Percentiles rank a stretch among this genome's conserved stretches.
Conservation (phyloP, 768 basidiomycete genomes). For the Crepidotus variabilis region DNA sequence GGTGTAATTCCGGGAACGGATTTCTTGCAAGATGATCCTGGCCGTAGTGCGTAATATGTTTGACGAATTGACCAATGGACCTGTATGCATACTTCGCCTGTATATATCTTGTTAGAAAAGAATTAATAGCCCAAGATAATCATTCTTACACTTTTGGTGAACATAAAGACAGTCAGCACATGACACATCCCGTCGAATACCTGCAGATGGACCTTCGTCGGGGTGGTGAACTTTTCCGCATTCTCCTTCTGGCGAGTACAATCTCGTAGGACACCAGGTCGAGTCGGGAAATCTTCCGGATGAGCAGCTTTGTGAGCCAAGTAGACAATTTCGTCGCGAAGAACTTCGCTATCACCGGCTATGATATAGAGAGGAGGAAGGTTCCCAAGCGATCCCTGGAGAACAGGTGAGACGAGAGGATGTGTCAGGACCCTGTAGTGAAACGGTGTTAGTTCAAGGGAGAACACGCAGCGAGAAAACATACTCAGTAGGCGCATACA, state of each 20-base stretch:
- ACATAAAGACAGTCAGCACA: conserved; percentile 70
- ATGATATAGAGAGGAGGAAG: conserved; percentile 74
- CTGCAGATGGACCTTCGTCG: conserved; percentile 71
- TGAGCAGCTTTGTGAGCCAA: conserved; percentile 78
- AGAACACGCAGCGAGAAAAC: conserved; percentile 16
- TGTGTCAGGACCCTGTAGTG: conserved; percentile 51
- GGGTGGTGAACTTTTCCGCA: conserved; percentile 42
- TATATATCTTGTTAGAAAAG: background rate
- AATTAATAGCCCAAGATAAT: no score
- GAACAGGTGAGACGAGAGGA: conserved; percentile 68
- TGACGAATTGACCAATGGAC: conserved; percentile 53
- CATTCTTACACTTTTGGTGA: conserved; percentile 48
- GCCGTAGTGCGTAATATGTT: conserved; percentile 43
- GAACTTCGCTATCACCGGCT: conserved; percentile 68
- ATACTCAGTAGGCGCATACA: conserved; percentile 73
- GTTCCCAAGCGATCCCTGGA: conserved; percentile 71
- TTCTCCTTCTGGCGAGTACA: conserved; percentile 49
- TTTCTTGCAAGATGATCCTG: conserved; percentile 32
- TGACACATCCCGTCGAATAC: conserved; percentile 77
- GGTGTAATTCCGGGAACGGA: conserved; percentile 45
- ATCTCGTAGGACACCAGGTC: conserved; percentile 46
- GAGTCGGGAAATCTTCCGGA: conserved; percentile 59
- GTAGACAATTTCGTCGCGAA: conserved; percentile 77
- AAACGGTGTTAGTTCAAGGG: background rate
- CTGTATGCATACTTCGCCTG: conserved; percentile 61